A percentile compares a stretch with the other conserved stretches of the same genome.
phyloP scores from a whole-genome alignment of 2,329 filamentous ascomycete species.

The Aspergillus unguis region DNA sequence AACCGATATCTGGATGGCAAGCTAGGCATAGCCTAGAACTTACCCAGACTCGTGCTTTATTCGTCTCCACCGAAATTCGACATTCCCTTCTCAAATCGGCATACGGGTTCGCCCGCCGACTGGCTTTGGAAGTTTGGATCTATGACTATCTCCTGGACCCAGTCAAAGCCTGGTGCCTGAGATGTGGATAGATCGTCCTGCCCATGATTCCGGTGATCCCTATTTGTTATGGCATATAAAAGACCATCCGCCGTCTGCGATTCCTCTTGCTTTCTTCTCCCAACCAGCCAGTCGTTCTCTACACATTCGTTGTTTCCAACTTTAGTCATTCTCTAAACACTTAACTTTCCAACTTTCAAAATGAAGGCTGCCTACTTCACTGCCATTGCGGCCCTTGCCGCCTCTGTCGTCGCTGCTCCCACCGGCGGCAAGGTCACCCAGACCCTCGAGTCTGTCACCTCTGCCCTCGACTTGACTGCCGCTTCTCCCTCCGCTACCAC shows the following conservation, averaged over 20 bases:
- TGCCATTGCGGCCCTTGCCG: conserved; percentile 23
- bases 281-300: conserved; percentile 16
- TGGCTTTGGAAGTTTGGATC: not conserved
- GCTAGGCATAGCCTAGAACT: not conserved
- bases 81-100: not conserved
- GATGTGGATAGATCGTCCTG: conserved; percentile 2
- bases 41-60: not conserved
- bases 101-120: not conserved
- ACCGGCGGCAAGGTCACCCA: conserved; percentile 8
- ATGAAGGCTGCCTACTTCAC: conserved; percentile 28
- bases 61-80: no score
- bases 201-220: not conserved
- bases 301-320: conserved; percentile 12
- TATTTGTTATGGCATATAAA: conserved; percentile 13
- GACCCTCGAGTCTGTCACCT: conserved; percentile 14
- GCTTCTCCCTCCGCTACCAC: conserved; percentile 9
- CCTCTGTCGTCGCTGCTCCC: conserved; percentile 23
- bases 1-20: no score
- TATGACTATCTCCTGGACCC: not conserved
- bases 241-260: not conserved
- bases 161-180: not conserved
- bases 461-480: conserved; percentile 15
- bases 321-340: conserved; percentile 22
- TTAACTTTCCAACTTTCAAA: conserved; percentile 13
- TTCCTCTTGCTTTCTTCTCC: conserved; percentile 2